phyloP scores from a whole-genome alignment of 805 yeast genomes.

The Ogataea sp. region DNA sequence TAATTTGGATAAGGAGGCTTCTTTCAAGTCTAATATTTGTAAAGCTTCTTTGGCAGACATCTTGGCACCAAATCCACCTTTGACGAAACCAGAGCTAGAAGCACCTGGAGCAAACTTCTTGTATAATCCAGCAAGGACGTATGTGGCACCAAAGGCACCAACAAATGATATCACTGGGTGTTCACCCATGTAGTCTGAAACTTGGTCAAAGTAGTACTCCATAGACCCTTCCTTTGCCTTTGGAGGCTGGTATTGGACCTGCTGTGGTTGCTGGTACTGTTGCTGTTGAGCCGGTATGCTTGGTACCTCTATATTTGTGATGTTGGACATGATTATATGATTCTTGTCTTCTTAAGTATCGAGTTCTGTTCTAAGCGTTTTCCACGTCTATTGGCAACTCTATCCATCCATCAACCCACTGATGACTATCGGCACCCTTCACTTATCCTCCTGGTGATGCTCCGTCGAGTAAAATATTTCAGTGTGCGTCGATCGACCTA shows the following conservation, averaged over 20 bases:
- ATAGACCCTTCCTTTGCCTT: constrained; percentile 27
- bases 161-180: constrained; percentile 72
- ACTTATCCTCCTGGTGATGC: too few species aligned
- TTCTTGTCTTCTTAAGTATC: too few species aligned
- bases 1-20: constrained; percentile 51
- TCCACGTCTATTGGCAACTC: too few species aligned
- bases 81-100: constrained; percentile 58
- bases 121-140: constrained; percentile 59
- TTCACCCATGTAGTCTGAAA: constrained; percentile 50
- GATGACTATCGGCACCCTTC: too few species aligned
- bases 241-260: constrained; percentile 15
- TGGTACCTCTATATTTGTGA: constrained; percentile 43
- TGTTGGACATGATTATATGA: constrained; percentile 17
- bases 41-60: constrained; percentile 87
- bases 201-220: constrained; percentile 60
- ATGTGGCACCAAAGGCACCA: constrained; percentile 59
- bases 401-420: too few species aligned
- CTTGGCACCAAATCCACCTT: constrained; percentile 89
- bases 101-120: constrained; percentile 61
- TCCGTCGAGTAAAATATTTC: too few species aligned
- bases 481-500: neutral
- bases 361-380: too few species aligned
- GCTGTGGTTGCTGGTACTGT: constrained; percentile 16
- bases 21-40: constrained; percentile 70
- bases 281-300: constrained; percentile 32